These are phyloP conservation scores for Berberis thunbergii DNA, from an alignment of 164 flowering plant genomes.

Conservation along the genomic window DNA sequence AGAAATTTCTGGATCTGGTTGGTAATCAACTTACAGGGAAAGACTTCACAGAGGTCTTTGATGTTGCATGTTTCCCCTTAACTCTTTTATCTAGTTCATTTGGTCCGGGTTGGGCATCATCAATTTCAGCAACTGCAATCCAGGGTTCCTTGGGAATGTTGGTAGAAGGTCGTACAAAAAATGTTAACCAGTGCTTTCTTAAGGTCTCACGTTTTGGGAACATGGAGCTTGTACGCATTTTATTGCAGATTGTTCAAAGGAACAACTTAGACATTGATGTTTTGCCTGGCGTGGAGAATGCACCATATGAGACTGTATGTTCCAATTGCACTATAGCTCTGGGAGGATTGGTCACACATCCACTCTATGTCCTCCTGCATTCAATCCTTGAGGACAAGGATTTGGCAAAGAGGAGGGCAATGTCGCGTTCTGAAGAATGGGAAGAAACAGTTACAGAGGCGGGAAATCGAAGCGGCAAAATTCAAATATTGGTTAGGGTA, in stretches of 20 bases:
- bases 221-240: conserved; percentile 91
- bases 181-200: conserved; percentile 42
- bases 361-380: no score
- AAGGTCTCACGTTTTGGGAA: conserved; percentile 97
- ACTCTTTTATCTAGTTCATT: conserved; percentile 26
- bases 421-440: no score
- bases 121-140: conserved; percentile 78
- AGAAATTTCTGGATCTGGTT: conserved; percentile 80
- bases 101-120: conserved; percentile 95
- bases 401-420: no score
- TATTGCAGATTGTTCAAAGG: conserved; percentile 93
- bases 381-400: no score
- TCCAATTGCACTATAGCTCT: no score
- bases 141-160: conserved; percentile 74
- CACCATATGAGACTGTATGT: no score
- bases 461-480: no score
- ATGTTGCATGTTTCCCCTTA: conserved; percentile 19
- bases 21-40: conserved; percentile 82
- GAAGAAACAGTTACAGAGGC: no score
- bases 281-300: no score
- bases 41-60: conserved; percentile 94
- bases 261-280: conserved; percentile 95
- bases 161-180: conserved; percentile 77
- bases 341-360: no score
- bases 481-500: no score